These are phyloP conservation scores for Hyaloscypha hepaticicola DNA, from an alignment of 495 filamentous ascomycete species.

Conservation along the genomic window DNA sequence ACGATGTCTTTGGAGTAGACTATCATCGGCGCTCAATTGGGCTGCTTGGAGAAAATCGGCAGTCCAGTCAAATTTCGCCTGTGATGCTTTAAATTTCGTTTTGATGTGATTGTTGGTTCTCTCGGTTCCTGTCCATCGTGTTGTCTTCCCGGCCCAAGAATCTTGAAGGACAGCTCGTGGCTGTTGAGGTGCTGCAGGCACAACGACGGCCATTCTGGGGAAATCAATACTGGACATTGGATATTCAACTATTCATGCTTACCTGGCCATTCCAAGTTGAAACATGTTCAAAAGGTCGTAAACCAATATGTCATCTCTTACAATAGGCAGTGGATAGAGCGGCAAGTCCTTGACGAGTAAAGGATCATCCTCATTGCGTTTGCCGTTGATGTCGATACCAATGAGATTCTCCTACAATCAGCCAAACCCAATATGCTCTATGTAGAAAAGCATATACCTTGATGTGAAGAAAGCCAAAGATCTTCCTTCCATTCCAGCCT, in stretches of 20 bases:
- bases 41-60: slow-evolving; percentile 14
- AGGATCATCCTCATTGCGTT: background rate
- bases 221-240: background rate
- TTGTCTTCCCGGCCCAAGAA: background rate
- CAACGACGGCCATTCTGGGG: slow-evolving; percentile 26
- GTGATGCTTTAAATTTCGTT: slow-evolving; percentile 7
- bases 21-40: background rate
- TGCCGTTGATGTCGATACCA: slow-evolving; percentile 19
- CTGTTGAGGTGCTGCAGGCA: slow-evolving; percentile 8
- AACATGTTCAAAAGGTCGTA: slow-evolving; percentile 30
- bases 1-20: background rate
- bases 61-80: background rate
- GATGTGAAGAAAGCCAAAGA: slow-evolving; percentile 29
- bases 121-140: slow-evolving; percentile 19
- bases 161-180: background rate
- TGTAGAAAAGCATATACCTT: slow-evolving; percentile 18
- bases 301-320: slow-evolving; percentile 20
- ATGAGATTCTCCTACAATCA: slow-evolving; percentile 24
- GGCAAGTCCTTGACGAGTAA: slow-evolving; percentile 25
- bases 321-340: slow-evolving; percentile 28
- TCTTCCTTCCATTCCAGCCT: slow-evolving; percentile 12
- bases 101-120: slow-evolving; percentile 11
- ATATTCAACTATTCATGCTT: background rate
- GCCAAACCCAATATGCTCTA: background rate
- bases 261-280: slow-evolving; percentile 29